A percentile compares a stretch with the other conserved stretches of the same genome.
Evolutionary conservation across 495 filamentous ascomycete genomes (phyloP).

Genomic region (Hypomontagnella monticulosa): DNA sequence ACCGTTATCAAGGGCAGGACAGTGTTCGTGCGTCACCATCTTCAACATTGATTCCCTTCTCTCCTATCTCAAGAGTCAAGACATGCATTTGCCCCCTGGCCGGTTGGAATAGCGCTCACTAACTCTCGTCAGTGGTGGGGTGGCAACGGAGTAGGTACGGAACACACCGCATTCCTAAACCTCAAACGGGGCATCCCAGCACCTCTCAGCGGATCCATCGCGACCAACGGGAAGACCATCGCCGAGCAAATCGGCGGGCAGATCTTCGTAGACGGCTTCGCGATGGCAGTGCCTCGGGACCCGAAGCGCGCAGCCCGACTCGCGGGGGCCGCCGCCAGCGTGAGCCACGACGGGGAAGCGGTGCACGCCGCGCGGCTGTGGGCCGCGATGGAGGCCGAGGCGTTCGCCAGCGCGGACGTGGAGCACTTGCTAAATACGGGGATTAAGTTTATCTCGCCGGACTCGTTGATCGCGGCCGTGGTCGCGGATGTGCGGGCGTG

Average conservation of each 20-base stretch:
- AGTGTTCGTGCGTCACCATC: conserved; percentile 28
- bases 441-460: conserved; percentile 26
- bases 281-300: conserved; percentile 39
- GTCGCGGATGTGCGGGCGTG: conserved; percentile 38
- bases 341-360: conserved; percentile 47
- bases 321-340: conserved; percentile 40
- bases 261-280: conserved; percentile 49
- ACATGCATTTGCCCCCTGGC: too few species aligned
- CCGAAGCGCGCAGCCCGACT: conserved; percentile 37
- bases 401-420: conserved; percentile 40
- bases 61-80: not conserved
- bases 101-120: too few species aligned
- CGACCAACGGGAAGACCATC: conserved; percentile 40
- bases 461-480: conserved; percentile 35
- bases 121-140: conserved; percentile 41
- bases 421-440: conserved; percentile 43
- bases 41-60: too few species aligned
- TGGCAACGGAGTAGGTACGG: conserved; percentile 46
- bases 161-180: conserved; percentile 49
- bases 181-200: conserved; percentile 41
- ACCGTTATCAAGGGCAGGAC: conserved; percentile 40
- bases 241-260: conserved; percentile 49
- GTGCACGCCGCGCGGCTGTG: conserved; percentile 45
- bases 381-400: conserved; percentile 50
- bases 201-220: conserved; percentile 40